Conservation (phyloP, 345 rosid genomes). For the Boechera retrofracta region DNA sequence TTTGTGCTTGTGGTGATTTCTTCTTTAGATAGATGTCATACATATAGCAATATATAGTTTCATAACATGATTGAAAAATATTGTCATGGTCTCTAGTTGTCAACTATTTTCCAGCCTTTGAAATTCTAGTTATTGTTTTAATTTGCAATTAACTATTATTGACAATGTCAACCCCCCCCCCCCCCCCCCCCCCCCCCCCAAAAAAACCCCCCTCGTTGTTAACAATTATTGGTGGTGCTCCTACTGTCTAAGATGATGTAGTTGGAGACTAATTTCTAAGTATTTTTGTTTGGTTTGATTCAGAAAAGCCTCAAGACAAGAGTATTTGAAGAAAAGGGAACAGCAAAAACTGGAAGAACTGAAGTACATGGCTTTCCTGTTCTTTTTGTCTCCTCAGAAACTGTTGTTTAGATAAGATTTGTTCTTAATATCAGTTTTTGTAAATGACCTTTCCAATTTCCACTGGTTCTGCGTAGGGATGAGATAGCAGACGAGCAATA, state of each 20-base stretch:
- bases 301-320: not conserved
- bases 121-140: too few relatives aligned
- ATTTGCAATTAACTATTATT: too few relatives aligned
- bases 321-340: not conserved
- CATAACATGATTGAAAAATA: too few relatives aligned
- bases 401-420: too few relatives aligned
- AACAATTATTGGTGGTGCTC: not conserved
- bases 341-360: conserved; percentile 1
- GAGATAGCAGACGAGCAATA: not conserved
- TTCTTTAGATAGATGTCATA: too few relatives aligned
- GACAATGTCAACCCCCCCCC: not conserved
- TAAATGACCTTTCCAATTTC: not conserved
- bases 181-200: too few relatives aligned
- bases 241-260: not conserved
- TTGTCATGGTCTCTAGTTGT: too few relatives aligned
- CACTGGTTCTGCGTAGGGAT: not conserved
- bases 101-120: too few relatives aligned
- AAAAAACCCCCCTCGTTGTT: too few relatives aligned
- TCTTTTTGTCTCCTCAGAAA: too few relatives aligned
- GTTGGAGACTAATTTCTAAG: not conserved
- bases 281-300: not conserved
- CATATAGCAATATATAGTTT: too few relatives aligned
- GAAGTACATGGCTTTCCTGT: not conserved
- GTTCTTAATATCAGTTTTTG: not conserved
- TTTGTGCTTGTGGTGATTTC: not conserved